A percentile compares a stretch with the other conserved stretches of the same genome.
Evolutionary conservation across 2,329 filamentous ascomycete species (phyloP).

Genomic region (Zarea fungicola): DNA sequence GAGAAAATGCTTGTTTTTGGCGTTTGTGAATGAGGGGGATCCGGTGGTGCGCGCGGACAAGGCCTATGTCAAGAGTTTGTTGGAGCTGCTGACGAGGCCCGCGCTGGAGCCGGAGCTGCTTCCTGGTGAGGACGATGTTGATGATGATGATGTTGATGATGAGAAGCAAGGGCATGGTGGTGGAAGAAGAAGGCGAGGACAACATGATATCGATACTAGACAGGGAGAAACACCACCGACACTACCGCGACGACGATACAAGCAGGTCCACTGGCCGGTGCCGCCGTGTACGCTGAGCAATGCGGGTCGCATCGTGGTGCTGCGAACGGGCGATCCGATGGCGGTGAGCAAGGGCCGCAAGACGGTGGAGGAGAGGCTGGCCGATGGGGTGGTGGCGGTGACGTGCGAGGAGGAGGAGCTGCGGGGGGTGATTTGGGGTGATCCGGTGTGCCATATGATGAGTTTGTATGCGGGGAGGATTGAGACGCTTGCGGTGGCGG

Average conservation of each 20-base stretch:
- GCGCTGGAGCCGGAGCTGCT: constrained; percentile 33
- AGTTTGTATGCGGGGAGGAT: constrained; percentile 67
- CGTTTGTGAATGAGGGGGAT: constrained; percentile 82
- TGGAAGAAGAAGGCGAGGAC: not conserved
- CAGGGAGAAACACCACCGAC: constrained; percentile 1
- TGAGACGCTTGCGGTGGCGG: constrained; percentile 64
- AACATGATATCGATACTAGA: not conserved
- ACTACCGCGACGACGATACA: constrained; percentile 3
- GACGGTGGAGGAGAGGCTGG: constrained; percentile 45
- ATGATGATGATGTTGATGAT: too few species aligned
- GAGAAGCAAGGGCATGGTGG: too few species aligned
- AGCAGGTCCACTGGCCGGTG: constrained; percentile 54
- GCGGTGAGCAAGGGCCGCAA: constrained; percentile 31
- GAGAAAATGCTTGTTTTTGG: constrained; percentile 68
- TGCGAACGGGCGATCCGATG: constrained; percentile 47
- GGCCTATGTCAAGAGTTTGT: constrained; percentile 65
- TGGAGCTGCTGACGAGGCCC: constrained; percentile 64
- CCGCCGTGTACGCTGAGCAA: constrained; percentile 63
- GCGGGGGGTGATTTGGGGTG: constrained; percentile 69
- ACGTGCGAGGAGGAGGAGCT: constrained; percentile 64
- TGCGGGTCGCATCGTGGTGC: constrained; percentile 62
- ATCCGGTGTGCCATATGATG: constrained; percentile 78
- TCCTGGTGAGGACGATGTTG: too few species aligned
- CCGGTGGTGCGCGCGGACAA: constrained; percentile 73
- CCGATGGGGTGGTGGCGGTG: constrained; percentile 62